Conservation (phyloP, 176 grass and related monocot genomes). For the Musa beccarii region DNA sequence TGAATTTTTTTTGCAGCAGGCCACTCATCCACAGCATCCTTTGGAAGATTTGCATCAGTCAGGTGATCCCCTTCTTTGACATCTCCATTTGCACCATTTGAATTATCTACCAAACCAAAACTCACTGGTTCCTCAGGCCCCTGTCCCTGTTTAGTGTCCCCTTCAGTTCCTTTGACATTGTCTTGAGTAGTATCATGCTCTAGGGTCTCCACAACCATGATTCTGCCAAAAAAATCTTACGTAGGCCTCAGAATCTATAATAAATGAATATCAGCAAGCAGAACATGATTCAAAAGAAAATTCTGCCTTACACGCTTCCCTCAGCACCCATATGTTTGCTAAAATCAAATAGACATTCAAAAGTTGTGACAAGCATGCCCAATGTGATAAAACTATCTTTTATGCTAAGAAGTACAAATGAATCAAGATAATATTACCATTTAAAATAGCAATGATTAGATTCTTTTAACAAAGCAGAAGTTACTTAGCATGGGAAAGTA, state of each 20-base stretch:
- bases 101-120: constrained; percentile 41
- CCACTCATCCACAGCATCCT: constrained; percentile 82
- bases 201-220: constrained; percentile 78
- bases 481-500: too few relatives aligned
- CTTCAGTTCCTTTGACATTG: constrained; percentile 41
- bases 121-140: constrained; percentile 40
- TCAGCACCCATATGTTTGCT: too few relatives aligned
- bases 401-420: too few relatives aligned
- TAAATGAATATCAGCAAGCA: not conserved
- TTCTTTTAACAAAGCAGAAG: too few relatives aligned
- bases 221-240: not conserved
- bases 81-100: constrained; percentile 32
- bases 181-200: constrained; percentile 51
- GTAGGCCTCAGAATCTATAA: not conserved
- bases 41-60: constrained; percentile 33
- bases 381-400: too few relatives aligned
- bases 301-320: too few relatives aligned
- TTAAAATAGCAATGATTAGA: too few relatives aligned
- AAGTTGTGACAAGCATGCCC: too few relatives aligned
- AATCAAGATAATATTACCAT: too few relatives aligned
- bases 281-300: not conserved
- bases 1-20: constrained; percentile 57
- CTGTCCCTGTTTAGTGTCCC: constrained; percentile 24
- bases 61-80: constrained; percentile 26
- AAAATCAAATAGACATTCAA: too few relatives aligned